These are phyloP conservation scores for Dipteronia dyeriana DNA, from an alignment of 345 rosid species.

Conservation along the genomic window DNA sequence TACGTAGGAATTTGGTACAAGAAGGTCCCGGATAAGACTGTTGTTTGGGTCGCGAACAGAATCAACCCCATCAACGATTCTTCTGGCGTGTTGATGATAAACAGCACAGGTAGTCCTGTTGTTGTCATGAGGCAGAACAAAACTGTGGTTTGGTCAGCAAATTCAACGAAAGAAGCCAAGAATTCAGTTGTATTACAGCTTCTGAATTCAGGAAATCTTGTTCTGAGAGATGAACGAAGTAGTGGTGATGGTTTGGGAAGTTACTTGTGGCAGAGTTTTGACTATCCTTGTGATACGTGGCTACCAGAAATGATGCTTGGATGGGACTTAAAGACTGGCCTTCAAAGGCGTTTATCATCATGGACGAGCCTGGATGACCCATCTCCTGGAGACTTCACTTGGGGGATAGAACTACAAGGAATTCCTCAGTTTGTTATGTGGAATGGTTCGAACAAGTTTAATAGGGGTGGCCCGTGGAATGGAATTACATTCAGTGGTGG, in stretches of 20 bases:
- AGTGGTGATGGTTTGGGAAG: not conserved
- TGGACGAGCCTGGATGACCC: slow-evolving; percentile 49
- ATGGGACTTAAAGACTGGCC: slow-evolving; percentile 26
- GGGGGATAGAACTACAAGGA: slow-evolving; percentile 20
- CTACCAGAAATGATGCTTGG: slow-evolving; percentile 47
- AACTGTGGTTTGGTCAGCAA: slow-evolving; percentile 26
- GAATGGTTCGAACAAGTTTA: slow-evolving; percentile 16
- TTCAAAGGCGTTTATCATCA: slow-evolving; percentile 29
- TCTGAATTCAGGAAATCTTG: slow-evolving; percentile 33
- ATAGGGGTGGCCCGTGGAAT: slow-evolving; percentile 43
- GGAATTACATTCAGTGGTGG: slow-evolving; percentile 36
- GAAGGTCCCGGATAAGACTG: slow-evolving; percentile 32
- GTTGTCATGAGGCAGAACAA: slow-evolving; percentile 15
- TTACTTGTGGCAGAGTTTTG: slow-evolving; percentile 49
- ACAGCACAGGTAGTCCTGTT: slow-evolving; percentile 19
- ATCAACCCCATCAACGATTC: slow-evolving; percentile 39
- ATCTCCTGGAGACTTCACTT: slow-evolving; percentile 31
- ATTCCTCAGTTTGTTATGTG: slow-evolving; percentile 36
- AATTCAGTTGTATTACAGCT: slow-evolving; percentile 25
- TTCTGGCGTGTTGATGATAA: slow-evolving; percentile 26
- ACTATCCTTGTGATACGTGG: slow-evolving; percentile 42
- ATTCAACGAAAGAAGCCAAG: not conserved
- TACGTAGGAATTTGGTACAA: slow-evolving; percentile 60
- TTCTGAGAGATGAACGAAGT: slow-evolving; percentile 26
- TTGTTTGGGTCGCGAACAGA: slow-evolving; percentile 65